Conservation (phyloP, 805 yeast species). For the Pichia scutulata region DNA sequence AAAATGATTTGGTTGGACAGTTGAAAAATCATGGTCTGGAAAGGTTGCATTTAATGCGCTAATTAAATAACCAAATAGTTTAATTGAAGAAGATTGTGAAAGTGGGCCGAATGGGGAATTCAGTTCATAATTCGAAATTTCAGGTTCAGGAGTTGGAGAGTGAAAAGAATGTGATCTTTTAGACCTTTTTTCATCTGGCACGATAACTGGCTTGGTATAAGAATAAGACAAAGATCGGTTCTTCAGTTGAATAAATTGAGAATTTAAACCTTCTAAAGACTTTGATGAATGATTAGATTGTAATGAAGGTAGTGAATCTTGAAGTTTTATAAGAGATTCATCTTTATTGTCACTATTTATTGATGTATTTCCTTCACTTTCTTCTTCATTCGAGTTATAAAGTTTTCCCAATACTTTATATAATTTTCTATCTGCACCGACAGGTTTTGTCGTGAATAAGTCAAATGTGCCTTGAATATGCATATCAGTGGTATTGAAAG, state of each 20-base stretch:
- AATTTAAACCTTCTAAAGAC: conserved; percentile 16
- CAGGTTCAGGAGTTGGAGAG: conserved; percentile 23
- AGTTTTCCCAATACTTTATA: conserved; percentile 80
- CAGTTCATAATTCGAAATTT: conserved; percentile 1
- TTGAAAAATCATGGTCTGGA: conserved; percentile 92
- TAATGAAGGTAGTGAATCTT: conserved; percentile 19
- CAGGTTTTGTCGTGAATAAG: conserved; percentile 88
- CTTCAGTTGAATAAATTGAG: conserved; percentile 26
- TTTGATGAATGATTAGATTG: conserved; percentile 11
- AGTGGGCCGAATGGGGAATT: conserved; percentile 85
- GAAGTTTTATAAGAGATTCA: conserved; percentile 3
- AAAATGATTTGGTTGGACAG: conserved; percentile 74
- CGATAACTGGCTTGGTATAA: conserved; percentile 17
- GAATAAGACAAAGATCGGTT: conserved; percentile 28
- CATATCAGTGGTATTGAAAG: conserved; percentile 68
- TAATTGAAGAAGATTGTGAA: conserved; percentile 75
- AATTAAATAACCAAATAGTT: conserved; percentile 83
- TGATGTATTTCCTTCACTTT: conserved; percentile 4
- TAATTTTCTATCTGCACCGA: conserved; percentile 80
- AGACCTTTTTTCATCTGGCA: conserved; percentile 7
- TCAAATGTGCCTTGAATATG: conserved; percentile 86
- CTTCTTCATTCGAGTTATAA: conserved; percentile 14
- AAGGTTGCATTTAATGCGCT: conserved; percentile 87
- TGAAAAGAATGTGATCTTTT: conserved; percentile 27
- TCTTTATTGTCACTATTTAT: not conserved